phyloP scores from a whole-genome alignment of 805 yeast species.

The Yarrowia phangngaensis region DNA sequence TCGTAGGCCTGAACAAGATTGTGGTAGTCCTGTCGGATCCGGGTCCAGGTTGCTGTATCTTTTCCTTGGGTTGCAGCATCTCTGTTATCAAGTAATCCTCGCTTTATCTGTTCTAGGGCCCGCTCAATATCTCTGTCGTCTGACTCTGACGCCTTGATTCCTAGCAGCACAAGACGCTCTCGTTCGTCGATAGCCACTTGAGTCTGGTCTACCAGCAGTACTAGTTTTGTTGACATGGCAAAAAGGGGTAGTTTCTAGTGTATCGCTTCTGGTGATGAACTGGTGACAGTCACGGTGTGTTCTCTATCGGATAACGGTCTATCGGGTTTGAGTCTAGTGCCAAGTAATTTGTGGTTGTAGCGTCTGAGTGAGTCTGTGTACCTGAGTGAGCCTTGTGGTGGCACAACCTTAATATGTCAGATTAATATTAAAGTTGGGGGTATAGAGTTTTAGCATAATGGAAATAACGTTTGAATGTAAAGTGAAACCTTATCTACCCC shows the following conservation, averaged over 20 bases:
- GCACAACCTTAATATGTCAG: too few relatives aligned
- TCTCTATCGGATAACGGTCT: too few relatives aligned
- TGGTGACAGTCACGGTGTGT: too few relatives aligned
- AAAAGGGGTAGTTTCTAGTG: neutral
- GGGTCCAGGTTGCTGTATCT: conserved; percentile 25
- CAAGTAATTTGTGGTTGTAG: too few relatives aligned
- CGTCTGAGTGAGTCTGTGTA: too few relatives aligned
- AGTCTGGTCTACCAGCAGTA: conserved; percentile 36
- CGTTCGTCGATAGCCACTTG: conserved; percentile 38
- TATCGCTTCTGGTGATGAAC: too few relatives aligned
- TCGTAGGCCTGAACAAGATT: conserved; percentile 23
- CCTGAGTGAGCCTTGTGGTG: too few relatives aligned
- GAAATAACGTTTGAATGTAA: too few relatives aligned
- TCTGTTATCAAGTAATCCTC: conserved; percentile 31
- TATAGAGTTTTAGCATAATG: too few relatives aligned
- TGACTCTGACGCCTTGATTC: conserved; percentile 33
- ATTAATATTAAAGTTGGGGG: too few relatives aligned
- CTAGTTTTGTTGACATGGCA: conserved; percentile 29
- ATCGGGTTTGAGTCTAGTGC: too few relatives aligned
- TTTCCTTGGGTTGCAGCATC: conserved; percentile 14
- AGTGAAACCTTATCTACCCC: too few relatives aligned
- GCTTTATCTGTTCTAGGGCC: conserved; percentile 31
- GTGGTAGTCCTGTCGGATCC: conserved; percentile 19
- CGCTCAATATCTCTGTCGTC: conserved; percentile 37
- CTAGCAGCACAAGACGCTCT: conserved; percentile 35